Evolutionary conservation across 371 early-diverging fungal species (phyloP).

Genomic region (Mortierella sp.): DNA sequence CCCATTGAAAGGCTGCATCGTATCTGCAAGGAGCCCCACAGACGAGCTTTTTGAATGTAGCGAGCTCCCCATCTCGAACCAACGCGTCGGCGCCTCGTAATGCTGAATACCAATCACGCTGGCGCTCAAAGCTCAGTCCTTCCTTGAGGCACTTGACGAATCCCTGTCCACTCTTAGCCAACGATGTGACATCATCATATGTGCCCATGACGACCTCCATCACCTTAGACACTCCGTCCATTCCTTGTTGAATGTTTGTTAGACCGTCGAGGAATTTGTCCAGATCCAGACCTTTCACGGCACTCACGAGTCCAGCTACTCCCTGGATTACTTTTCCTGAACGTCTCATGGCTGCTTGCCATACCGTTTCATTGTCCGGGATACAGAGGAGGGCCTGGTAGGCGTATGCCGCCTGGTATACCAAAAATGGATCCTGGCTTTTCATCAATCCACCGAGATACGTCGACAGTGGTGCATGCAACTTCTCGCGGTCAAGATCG

Average conservation of each 20-base stretch:
- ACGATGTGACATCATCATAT: not conserved
- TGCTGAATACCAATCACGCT: too few relatives aligned
- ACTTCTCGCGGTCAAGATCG: conserved; percentile 1
- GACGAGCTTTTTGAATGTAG: too few relatives aligned
- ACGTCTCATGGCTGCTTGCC: not conserved
- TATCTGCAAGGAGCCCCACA: too few relatives aligned
- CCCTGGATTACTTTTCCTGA: conserved; percentile 2
- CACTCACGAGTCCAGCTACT: not conserved
- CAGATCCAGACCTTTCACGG: conserved; percentile 9
- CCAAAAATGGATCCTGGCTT: too few relatives aligned
- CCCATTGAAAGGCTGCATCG: too few relatives aligned
- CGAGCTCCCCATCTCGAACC: too few relatives aligned
- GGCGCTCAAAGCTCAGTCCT: too few relatives aligned
- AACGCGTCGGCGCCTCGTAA: too few relatives aligned
- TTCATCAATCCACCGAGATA: not conserved
- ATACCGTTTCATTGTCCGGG: conserved; percentile 7
- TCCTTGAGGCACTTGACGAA: not conserved
- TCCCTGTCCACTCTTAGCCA: conserved; percentile 7
- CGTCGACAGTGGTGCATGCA: not conserved
- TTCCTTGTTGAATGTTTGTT: not conserved
- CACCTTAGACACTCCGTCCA: conserved; percentile 3
- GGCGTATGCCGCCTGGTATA: conserved; percentile 5
- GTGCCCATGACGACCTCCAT: not conserved
- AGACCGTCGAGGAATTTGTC: not conserved
- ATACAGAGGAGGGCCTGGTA: conserved; percentile 10